These are phyloP conservation scores for Aspergillus sclerotialis DNA, from an alignment of 2,329 filamentous ascomycete genomes.

Conservation along the genomic window DNA sequence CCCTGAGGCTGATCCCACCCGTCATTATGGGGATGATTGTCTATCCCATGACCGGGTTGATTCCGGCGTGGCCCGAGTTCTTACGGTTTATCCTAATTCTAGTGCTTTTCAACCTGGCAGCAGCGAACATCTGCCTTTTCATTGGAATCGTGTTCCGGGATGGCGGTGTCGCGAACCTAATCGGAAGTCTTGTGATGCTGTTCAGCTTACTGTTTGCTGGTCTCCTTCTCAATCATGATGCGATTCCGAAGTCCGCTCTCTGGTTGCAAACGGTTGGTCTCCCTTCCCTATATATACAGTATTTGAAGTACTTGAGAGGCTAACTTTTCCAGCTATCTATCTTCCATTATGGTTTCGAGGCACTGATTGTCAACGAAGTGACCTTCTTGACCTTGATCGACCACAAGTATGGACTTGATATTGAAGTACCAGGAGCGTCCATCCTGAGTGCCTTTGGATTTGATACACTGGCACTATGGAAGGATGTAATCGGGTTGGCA, in stretches of 20 bases:
- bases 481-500: slow-evolving; percentile 71
- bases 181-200: slow-evolving; percentile 93
- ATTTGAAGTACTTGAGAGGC: slow-evolving; percentile 6
- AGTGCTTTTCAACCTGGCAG: slow-evolving; percentile 91
- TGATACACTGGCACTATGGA: slow-evolving; percentile 77
- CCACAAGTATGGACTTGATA: slow-evolving; percentile 92
- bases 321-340: slow-evolving; percentile 63
- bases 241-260: slow-evolving; percentile 73
- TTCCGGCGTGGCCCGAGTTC: slow-evolving; percentile 75
- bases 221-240: slow-evolving; percentile 87
- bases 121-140: slow-evolving; percentile 87
- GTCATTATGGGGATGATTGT: slow-evolving; percentile 93
- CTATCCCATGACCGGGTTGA: slow-evolving; percentile 94
- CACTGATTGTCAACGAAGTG: slow-evolving; percentile 94
- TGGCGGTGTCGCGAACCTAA: slow-evolving; percentile 80
- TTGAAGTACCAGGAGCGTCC: slow-evolving; percentile 87
- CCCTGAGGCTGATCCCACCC: slow-evolving; percentile 86
- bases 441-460: slow-evolving; percentile 96
- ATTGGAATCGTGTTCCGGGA: slow-evolving; percentile 95
- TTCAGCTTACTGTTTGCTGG: slow-evolving; percentile 94
- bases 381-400: slow-evolving; percentile 82
- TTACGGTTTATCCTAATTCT: slow-evolving; percentile 86
- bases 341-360: slow-evolving; percentile 97
- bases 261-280: slow-evolving; percentile 75
- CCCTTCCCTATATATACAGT: neutral